Conservation (phyloP, 2,329 filamentous ascomycete species). For the Penicillium paneum region DNA sequence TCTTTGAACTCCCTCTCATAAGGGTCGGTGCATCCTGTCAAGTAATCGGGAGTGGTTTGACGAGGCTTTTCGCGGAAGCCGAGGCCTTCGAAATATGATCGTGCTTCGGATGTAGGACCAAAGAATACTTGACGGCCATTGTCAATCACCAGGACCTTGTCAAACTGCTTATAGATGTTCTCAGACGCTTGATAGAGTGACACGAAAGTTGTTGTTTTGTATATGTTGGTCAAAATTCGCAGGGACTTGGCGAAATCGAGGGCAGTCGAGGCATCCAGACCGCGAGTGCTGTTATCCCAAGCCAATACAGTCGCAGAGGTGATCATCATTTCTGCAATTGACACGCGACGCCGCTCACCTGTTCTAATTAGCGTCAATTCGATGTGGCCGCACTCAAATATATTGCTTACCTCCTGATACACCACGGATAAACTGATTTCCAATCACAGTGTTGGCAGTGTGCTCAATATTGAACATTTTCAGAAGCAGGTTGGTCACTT, state of each 20-base stretch:
- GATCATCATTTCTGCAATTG: constrained; percentile 79
- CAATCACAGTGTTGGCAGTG: constrained; percentile 78
- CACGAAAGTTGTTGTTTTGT: constrained; percentile 79
- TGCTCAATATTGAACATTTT: constrained; percentile 96
- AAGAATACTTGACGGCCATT: constrained; percentile 73
- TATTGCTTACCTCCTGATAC: constrained; percentile 56
- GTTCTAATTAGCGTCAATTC: background rate
- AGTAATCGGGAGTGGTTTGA: constrained; percentile 77
- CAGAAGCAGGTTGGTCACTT: constrained; percentile 69
- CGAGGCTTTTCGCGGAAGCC: constrained; percentile 72
- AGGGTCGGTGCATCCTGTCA: constrained; percentile 79
- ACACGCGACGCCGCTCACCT: constrained; percentile 75
- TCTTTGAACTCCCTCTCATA: constrained; percentile 74
- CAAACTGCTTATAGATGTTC: constrained; percentile 74
- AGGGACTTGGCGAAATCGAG: constrained; percentile 67
- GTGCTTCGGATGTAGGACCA: constrained; percentile 64
- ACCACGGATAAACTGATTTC: constrained; percentile 75
- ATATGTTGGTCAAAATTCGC: constrained; percentile 77
- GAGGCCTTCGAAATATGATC: constrained; percentile 71
- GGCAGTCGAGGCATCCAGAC: constrained; percentile 65
- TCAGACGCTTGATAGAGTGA: constrained; percentile 83
- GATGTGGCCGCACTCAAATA: background rate
- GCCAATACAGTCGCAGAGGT: constrained; percentile 68
- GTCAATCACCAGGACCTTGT: constrained; percentile 81
- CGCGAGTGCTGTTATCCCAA: constrained; percentile 73